These are phyloP conservation scores for Plasmodium cynomolgi DNA, from an alignment of 169 alveolate species.

Conservation along the genomic window DNA sequence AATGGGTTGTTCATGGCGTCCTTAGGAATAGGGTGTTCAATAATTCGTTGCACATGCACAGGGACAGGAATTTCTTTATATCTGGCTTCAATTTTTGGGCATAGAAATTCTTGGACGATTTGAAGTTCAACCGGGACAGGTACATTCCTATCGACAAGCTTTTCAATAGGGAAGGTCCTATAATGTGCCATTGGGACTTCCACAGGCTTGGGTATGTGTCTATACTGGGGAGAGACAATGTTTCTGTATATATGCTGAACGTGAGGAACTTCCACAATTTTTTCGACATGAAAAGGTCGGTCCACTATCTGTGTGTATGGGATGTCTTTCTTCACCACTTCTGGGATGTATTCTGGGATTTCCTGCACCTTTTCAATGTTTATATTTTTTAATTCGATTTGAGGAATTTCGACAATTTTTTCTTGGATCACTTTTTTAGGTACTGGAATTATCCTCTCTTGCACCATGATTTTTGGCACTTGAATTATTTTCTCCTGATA, in stretches of 20 bases:
- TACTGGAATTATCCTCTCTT: constrained; percentile 91
- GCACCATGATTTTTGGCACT: constrained; percentile 91
- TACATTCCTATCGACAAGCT: constrained; percentile 91
- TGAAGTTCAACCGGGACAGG: constrained; percentile 94
- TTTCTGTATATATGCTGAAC: constrained; percentile 90
- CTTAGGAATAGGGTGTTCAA: constrained; percentile 92
- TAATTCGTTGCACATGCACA: constrained; percentile 91
- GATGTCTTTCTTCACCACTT: constrained; percentile 81
- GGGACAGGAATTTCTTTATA: constrained; percentile 94
- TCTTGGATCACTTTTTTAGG: constrained; percentile 91
- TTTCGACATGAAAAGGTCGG: constrained; percentile 89
- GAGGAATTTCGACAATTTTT: constrained; percentile 91
- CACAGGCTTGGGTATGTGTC: constrained; percentile 94
- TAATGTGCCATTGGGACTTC: constrained; percentile 94
- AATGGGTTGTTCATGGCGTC: constrained; percentile 80
- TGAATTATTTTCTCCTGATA: constrained; percentile 92
- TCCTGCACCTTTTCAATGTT: constrained; percentile 65
- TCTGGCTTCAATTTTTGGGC: constrained; percentile 90
- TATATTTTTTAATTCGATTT: constrained; percentile 88
- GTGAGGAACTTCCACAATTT: constrained; percentile 93
- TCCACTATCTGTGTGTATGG: constrained; percentile 83
- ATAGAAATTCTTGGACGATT: constrained; percentile 91
- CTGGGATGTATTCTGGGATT: constrained; percentile 79
- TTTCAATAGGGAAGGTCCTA: constrained; percentile 92
- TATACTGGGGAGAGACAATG: constrained; percentile 91